Evolutionary conservation across 148 eudicot genomes (phyloP).

Genomic region (Euryodendron excelsum): DNA sequence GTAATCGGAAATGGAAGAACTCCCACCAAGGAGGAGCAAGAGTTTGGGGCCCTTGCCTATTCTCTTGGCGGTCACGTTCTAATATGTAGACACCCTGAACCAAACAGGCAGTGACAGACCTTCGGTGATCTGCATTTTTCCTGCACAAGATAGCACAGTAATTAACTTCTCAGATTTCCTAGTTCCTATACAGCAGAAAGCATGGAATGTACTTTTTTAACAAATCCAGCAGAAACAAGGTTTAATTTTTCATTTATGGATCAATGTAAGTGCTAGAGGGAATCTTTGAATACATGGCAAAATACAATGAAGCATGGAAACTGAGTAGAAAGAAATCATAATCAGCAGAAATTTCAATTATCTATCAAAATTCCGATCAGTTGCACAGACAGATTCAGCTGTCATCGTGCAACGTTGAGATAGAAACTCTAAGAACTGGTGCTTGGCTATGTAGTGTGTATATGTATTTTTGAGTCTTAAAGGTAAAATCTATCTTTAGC

Average conservation of each 20-base stretch:
- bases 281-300: not conserved
- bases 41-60: constrained; percentile 48
- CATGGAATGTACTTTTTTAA: not conserved
- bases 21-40: constrained; percentile 95
- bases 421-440: not conserved
- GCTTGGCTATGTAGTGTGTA: too few species aligned
- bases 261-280: not conserved
- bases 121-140: constrained; percentile 68
- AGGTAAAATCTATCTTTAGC: not conserved
- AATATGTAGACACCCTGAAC: constrained; percentile 77
- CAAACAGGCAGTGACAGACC: constrained; percentile 79
- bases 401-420: not conserved
- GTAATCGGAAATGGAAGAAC: constrained; percentile 54
- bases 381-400: not conserved
- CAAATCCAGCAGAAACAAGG: not conserved
- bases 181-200: not conserved
- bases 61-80: constrained; percentile 85
- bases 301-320: too few species aligned
- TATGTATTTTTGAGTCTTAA: not conserved
- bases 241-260: not conserved
- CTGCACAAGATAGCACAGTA: constrained; percentile 29
- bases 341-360: not conserved
- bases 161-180: not conserved
- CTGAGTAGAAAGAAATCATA: not conserved
- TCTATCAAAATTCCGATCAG: not conserved